Evolutionary conservation across 148 eudicot genomes (phyloP).

Genomic region (Heliamphora exappendiculata): DNA sequence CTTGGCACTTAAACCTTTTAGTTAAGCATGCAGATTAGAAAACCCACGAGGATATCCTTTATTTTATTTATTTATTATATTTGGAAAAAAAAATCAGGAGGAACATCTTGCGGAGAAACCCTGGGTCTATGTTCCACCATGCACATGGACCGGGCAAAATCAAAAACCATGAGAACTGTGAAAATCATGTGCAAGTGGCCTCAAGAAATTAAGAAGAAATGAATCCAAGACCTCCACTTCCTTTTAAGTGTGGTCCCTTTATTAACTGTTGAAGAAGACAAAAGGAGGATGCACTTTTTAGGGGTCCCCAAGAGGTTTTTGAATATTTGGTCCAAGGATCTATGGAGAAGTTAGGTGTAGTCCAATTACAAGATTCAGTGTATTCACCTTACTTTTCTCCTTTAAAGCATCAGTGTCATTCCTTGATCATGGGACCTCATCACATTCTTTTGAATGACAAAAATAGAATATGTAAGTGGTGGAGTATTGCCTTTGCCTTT

Average conservation of each 20-base stretch:
- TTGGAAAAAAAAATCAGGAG: too few relatives aligned
- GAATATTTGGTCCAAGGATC: not conserved
- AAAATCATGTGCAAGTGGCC: too few relatives aligned
- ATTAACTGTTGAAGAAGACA: not conserved
- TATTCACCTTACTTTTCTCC: not conserved
- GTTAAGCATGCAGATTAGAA: not conserved
- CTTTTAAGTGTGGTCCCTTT: too few relatives aligned
- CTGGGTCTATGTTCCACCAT: too few relatives aligned
- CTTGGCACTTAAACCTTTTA: too few relatives aligned
- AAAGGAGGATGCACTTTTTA: not conserved
- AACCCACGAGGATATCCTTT: not conserved
- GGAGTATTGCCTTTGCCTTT: constrained; percentile 7
- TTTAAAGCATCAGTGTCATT: constrained; percentile 6
- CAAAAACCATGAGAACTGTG: too few relatives aligned
- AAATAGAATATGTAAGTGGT: constrained; percentile 2
- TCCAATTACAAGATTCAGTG: constrained; percentile 5
- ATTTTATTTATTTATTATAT: too few relatives aligned
- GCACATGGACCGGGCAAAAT: too few relatives aligned
- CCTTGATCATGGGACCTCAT: constrained; percentile 6
- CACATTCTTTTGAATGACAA: not conserved
- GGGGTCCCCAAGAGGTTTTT: not conserved
- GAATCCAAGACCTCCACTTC: too few relatives aligned
- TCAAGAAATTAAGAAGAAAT: too few relatives aligned
- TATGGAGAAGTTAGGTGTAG: not conserved
- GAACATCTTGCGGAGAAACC: too few relatives aligned